Conservation (phyloP, 306 rosid species). For the Pyrus bretschneideri region DNA sequence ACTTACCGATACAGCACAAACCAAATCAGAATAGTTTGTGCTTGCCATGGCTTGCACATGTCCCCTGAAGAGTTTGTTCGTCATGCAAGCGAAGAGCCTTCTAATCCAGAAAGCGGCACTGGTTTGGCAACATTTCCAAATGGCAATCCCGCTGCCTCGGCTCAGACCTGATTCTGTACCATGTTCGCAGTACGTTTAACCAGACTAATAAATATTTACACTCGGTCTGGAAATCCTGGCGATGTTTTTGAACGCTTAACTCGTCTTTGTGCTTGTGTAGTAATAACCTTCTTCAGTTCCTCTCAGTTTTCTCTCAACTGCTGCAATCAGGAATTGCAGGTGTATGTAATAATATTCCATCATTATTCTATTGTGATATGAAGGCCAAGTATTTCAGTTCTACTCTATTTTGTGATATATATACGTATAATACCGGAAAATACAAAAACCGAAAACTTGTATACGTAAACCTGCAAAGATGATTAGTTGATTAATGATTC, state of each 20-base stretch:
- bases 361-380: conserved; percentile 21
- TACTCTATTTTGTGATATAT: background rate
- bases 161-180: conserved; percentile 57
- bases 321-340: conserved; percentile 26
- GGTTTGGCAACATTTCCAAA: conserved; percentile 47
- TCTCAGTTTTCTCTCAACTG: conserved; percentile 7
- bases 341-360: conserved; percentile 31
- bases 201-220: conserved; percentile 17
- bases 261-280: conserved; percentile 18
- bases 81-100: conserved; percentile 63
- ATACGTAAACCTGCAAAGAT: background rate
- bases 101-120: conserved; percentile 39
- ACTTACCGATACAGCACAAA: conserved; percentile 62
- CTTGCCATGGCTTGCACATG: conserved; percentile 89
- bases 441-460: background rate
- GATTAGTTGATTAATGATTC: background rate
- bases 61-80: conserved; percentile 80
- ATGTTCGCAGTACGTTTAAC: conserved; percentile 11
- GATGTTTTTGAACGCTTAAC: background rate
- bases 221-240: conserved; percentile 16
- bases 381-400: background rate
- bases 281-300: background rate
- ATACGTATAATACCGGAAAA: background rate
- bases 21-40: conserved; percentile 83
- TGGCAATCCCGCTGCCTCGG: conserved; percentile 64